Evolutionary conservation across 176 grass and related monocot species (phyloP), one percentile per base, ranked within the genome.

Genomic region (Raddia guianensis): DNA sequence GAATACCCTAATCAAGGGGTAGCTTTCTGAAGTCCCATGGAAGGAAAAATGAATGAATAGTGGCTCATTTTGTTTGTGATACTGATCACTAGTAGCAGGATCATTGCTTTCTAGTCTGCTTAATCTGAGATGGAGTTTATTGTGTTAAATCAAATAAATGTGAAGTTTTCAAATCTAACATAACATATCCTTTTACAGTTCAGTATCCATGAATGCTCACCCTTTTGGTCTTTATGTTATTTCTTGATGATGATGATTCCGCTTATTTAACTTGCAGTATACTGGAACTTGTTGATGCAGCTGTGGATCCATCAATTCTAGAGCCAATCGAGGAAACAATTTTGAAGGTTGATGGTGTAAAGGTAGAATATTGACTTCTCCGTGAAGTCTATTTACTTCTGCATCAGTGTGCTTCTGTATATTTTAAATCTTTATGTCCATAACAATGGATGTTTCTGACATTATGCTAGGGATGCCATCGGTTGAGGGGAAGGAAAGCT

Each of bases 401-500:
- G 40, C 21, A 43, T 72, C 10, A 40, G 46, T 34, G 6, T 55
- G 52, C 14, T 16, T 40, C 21, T 74, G 5, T 69, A 53, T 68
- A 45, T 65, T 87, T 84, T 50, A 14, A 9, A 63, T 45, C 8
- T 12, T 12, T 42, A 65, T 46, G 44, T 63, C 12, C 43, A 20
- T 56, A 63, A 82, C 72, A 58, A 34, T 34, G 5, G 4, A 74
- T 68, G 15, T 80, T 83, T 37, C 45, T 81, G 43, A 65, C 16
- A 60, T 79, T 40, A 46, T 87, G 18, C 60, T 81, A 98, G 95
- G 95, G 95, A 9, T 93, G 95, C 84, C 95, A 95, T 81, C 75
- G 74, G 12, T 87, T 98, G 83, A 94, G 92, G 68, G 95, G 95
- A 87, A 98, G 95, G 87, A 98, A 92, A 88, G 92, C 92, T 83